phyloP scores from a whole-genome alignment of 495 filamentous ascomycete genomes.

The Podospora sp. region DNA sequence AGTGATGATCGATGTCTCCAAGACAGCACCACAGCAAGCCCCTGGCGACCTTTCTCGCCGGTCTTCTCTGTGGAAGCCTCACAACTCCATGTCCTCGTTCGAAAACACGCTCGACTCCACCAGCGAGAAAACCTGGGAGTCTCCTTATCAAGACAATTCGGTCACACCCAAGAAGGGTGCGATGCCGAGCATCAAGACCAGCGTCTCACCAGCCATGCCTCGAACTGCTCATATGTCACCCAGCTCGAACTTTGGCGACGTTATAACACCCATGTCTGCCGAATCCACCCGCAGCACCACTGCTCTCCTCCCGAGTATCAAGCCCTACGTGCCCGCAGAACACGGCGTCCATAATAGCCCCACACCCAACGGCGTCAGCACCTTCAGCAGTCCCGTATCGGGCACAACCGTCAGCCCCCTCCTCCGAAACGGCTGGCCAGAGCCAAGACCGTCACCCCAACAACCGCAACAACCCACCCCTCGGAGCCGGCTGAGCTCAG shows the following conservation, averaged over 20 bases:
- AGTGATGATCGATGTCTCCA: background rate
- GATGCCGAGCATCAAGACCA: constrained; percentile 24
- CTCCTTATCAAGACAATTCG: constrained; percentile 14
- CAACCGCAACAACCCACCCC: constrained; percentile 18
- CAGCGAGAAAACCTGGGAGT: constrained; percentile 20
- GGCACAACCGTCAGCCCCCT: constrained; percentile 40
- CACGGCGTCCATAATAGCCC: constrained; percentile 33
- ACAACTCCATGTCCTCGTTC: constrained; percentile 19
- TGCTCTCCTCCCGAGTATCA: constrained; percentile 39
- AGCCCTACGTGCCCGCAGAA: constrained; percentile 46
- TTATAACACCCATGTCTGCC: constrained; percentile 37
- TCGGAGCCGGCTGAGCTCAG: constrained; percentile 15
- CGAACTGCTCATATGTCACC: constrained; percentile 38
- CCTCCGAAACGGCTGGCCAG: constrained; percentile 33
- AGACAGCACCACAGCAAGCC: constrained; percentile 5
- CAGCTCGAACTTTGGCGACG: constrained; percentile 35
- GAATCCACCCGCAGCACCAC: constrained; percentile 38
- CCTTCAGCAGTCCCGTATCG: constrained; percentile 37
- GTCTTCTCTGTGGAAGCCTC: constrained; percentile 29
- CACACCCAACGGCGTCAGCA: constrained; percentile 20
- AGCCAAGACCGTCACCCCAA: constrained; percentile 20
- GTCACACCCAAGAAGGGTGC: constrained; percentile 9
- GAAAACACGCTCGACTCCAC: constrained; percentile 14
- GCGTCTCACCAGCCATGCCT: constrained; percentile 21
- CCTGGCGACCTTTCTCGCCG: constrained; percentile 16